phyloP scores from a whole-genome alignment of 108 stramenopile genomes.

The Parmales sp. region DNA sequence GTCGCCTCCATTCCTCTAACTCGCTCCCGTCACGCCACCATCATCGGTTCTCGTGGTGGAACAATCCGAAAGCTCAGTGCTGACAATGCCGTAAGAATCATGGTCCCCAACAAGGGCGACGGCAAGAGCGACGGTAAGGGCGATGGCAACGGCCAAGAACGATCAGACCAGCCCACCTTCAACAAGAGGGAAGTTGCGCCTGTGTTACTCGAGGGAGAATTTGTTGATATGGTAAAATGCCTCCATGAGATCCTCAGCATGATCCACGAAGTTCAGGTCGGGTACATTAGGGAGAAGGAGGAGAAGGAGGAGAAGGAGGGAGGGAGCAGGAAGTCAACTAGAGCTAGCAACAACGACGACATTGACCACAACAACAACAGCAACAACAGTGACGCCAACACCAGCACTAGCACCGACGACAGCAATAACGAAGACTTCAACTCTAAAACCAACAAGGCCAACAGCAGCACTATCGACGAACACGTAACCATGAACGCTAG shows the following conservation, averaged over 20 bases:
- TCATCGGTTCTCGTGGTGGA: neutral
- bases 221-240: neutral
- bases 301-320: too few relatives aligned
- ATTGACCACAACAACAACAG: too few relatives aligned
- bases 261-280: slow-evolving; percentile 4
- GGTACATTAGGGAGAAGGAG: too few relatives aligned
- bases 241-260: neutral
- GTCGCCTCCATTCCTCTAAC: too few relatives aligned
- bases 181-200: neutral
- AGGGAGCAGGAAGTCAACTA: too few relatives aligned
- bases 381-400: too few relatives aligned
- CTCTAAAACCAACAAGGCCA: too few relatives aligned
- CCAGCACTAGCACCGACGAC: too few relatives aligned
- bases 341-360: too few relatives aligned
- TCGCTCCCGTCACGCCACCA: neutral
- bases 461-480: too few relatives aligned
- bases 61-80: neutral
- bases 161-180: neutral
- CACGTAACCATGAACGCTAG: too few relatives aligned
- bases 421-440: too few relatives aligned
- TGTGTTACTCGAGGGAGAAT: neutral
- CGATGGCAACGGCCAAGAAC: neutral
- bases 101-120: neutral
- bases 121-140: neutral
- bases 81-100: neutral